Evolutionary conservation across 441 rosid genomes (phyloP), one percentile per base, ranked within the genome.

Genomic region (Gossypium laxum): DNA sequence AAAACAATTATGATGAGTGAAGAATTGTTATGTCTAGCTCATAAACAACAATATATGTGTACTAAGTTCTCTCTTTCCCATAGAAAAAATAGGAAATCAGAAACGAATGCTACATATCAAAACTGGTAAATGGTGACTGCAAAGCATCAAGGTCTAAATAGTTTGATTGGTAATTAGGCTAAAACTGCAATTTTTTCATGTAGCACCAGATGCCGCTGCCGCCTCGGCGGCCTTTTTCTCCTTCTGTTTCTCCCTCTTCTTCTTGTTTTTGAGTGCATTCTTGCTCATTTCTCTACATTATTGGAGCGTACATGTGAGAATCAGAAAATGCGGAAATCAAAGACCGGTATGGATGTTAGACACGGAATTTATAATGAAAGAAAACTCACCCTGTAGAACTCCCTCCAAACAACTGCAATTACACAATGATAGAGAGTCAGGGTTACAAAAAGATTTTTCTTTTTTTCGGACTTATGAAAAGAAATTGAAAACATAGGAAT

Each of bases 191-290:
- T 5, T 55, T 56, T 4, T 32, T 77, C 75, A 80, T 11, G 74
- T 56, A 58, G 70, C 73, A 5, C 15, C 26, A 11, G 77, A 68
- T 10, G 81, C 83, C 2, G 7, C 15, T 15, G 72, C 81, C 19
- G 74, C 82, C 68, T 81, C 91, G 0, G 87, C 75, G 0, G 91
- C 90, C 75, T 86, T 88, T 78, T 93, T 93, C 84, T 88, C 91
- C 75, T 78, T 85, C 26, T 84, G 90, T 75, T 89, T 91, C 79
- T 91, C 97, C 72, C 97, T 85, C 76, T 87, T 93, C 82, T 91
- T 91, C 89, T 91, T 93, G 93, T 93, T 93, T 74, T 51, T 90
- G 56, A 86, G 84, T 5, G 96, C 97, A 69, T 76, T 90, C 81
- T 93, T 93, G 87, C 98, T 91, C 93, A 87, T 71, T 84, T 88